Evolutionary conservation across 768 basidiomycete genomes (phyloP).

Genomic region (Amanita brunnescens): DNA sequence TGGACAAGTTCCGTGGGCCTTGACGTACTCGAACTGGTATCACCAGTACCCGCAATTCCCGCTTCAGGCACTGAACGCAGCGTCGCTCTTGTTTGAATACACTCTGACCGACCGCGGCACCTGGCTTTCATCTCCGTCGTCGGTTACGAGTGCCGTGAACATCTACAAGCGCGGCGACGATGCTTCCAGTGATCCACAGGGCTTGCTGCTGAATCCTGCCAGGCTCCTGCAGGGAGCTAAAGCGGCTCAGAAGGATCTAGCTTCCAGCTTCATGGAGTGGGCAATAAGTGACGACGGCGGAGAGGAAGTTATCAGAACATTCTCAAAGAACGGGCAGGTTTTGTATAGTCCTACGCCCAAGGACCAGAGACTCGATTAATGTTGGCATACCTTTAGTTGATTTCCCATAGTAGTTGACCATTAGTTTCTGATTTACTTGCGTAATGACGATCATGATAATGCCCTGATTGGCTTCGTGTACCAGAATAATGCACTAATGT

Average conservation of each 20-base stretch:
- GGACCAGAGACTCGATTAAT: no score
- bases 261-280: slow-evolving; percentile 36
- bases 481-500: no score
- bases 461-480: no score
- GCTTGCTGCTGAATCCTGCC: slow-evolving; percentile 36
- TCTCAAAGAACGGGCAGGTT: slow-evolving; percentile 24
- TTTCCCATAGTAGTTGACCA: neutral
- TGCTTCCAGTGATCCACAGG: slow-evolving; percentile 21
- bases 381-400: no score
- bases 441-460: no score
- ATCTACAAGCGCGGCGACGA: slow-evolving; percentile 36
- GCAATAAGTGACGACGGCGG: slow-evolving; percentile 30
- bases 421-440: neutral
- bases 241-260: slow-evolving; percentile 17
- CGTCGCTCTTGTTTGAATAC: slow-evolving; percentile 40
- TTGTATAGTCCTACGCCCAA: slow-evolving; percentile 19
- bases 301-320: slow-evolving; percentile 31
- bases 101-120: slow-evolving; percentile 45
- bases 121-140: slow-evolving; percentile 33
- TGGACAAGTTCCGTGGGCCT: slow-evolving; percentile 52
- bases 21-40: slow-evolving; percentile 46
- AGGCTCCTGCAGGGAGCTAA: slow-evolving; percentile 30
- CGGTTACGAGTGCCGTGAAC: slow-evolving; percentile 22
- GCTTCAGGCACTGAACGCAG: slow-evolving; percentile 37
- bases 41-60: slow-evolving; percentile 51